Base-by-base conservation (phyloP, 2,329 filamentous ascomycete genomes). In the Coccinonectria pachysandricola region DNA sequence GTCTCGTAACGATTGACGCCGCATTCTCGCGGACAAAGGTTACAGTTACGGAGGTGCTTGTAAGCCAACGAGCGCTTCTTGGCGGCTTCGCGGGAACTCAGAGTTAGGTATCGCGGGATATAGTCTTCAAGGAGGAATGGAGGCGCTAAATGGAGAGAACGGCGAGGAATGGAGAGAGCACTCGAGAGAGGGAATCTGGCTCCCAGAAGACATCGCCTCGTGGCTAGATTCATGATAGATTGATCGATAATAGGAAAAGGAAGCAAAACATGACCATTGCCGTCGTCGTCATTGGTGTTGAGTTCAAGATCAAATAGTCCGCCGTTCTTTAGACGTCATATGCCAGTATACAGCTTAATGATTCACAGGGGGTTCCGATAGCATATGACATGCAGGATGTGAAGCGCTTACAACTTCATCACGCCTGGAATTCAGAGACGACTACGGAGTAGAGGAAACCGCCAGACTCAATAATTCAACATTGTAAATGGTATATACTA, bases 1-100 rank as follows among this genome's bases (percentile, higher is more conserved):
- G 67, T 78, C 53, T 87, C 73, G 44, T 75, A 85, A n/a, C 83
- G 73, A 50, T 92, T 86, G 17, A 88, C 79, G 27, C 76, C 74
- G 51, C 84, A 91, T 23, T 73, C 59, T 8, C 81, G 67, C 2
- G 84, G 83, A 42, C 83, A 92, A 6, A 92, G 64, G 43, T 91
- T 92, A 57, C 82, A 92, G 30, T 85, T 75, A 8, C 68, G 61
- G 15, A 92, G 61, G 48, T 92, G 82, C 1, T 75, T 72, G 44
- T 87, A 84, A 2, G 83, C 81, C 12, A 61, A 57, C 2, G 76
- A 78, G 8, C 80, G 72, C 50, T 92, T 92, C 57, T 74, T 75
- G 2, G 80, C 66, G 4, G 72, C 75, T 27, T 87, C 77, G 3
- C 70, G 51, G 2, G 79, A 71, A 2, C 75, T 74, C 8, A 91